Conservation (phyloP, 495 filamentous ascomycete genomes). For the Chlorociboria aeruginascens region DNA sequence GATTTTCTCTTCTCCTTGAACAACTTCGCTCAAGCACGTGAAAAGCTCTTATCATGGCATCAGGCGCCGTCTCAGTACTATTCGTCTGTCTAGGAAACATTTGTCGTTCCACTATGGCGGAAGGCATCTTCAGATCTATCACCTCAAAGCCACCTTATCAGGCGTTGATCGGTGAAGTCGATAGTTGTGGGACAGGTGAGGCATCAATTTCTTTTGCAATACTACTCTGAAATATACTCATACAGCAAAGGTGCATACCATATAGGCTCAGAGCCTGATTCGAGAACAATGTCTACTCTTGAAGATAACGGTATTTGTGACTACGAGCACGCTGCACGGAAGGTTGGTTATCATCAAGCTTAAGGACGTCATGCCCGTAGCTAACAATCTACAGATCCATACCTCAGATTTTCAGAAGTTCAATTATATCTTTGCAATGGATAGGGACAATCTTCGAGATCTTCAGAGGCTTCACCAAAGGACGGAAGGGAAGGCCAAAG, state of each 20-base stretch:
- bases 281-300: constrained; percentile 75
- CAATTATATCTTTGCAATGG: constrained; percentile 94
- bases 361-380: neutral
- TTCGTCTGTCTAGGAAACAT: constrained; percentile 98
- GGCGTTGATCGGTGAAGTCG: constrained; percentile 54
- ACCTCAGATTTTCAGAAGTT: constrained; percentile 66
- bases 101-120: constrained; percentile 90
- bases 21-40: too few species aligned
- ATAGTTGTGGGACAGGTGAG: constrained; percentile 70
- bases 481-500: constrained; percentile 38
- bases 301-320: constrained; percentile 57
- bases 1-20: neutral
- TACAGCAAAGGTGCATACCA: constrained; percentile 49
- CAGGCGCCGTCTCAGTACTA: constrained; percentile 56
- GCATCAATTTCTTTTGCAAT: too few species aligned
- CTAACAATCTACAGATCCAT: constrained; percentile 19
- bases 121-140: constrained; percentile 75
- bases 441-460: constrained; percentile 61
- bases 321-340: constrained; percentile 68
- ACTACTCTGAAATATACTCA: too few species aligned
- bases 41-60: neutral
- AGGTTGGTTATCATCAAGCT: constrained; percentile 32
- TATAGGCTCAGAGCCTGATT: constrained; percentile 57
- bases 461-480: constrained; percentile 47
- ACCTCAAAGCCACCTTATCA: constrained; percentile 39